Conservation (phyloP, 208 protist species). For the Balamuthia mandrillaris region DNA sequence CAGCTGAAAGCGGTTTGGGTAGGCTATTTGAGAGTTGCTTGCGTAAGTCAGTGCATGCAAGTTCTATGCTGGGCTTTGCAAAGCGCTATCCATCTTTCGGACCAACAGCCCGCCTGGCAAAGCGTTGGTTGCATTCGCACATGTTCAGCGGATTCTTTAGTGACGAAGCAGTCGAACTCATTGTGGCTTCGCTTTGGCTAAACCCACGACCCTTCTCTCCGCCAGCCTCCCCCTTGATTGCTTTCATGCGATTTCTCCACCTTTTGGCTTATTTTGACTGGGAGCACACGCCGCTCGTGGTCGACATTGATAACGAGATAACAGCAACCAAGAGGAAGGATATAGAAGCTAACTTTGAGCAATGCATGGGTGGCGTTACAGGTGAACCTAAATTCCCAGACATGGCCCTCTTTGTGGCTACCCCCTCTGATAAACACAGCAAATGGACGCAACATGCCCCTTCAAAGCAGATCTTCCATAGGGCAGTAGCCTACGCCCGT, state of each 20-base stretch:
- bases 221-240: background rate
- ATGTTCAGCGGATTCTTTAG: background rate
- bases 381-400: background rate
- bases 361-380: too few relatives aligned
- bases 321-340: background rate
- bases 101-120: background rate
- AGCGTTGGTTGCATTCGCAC: slow-evolving; percentile 8
- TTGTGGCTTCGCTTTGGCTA: background rate
- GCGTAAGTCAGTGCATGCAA: background rate
- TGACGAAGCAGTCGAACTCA: background rate
- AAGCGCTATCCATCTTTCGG: background rate
- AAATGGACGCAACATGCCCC: background rate
- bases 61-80: slow-evolving; percentile 1
- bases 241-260: slow-evolving; percentile 12
- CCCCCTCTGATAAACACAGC: background rate
- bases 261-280: background rate
- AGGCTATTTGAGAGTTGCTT: background rate
- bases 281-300: background rate
- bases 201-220: background rate
- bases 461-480: background rate
- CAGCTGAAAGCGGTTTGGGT: background rate
- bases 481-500: background rate
- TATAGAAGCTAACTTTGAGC: background rate
- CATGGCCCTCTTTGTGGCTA: background rate
- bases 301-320: background rate